These are phyloP conservation scores for Poa pratensis DNA, from an alignment of 176 grass and related monocot species.

Conservation along the genomic window DNA sequence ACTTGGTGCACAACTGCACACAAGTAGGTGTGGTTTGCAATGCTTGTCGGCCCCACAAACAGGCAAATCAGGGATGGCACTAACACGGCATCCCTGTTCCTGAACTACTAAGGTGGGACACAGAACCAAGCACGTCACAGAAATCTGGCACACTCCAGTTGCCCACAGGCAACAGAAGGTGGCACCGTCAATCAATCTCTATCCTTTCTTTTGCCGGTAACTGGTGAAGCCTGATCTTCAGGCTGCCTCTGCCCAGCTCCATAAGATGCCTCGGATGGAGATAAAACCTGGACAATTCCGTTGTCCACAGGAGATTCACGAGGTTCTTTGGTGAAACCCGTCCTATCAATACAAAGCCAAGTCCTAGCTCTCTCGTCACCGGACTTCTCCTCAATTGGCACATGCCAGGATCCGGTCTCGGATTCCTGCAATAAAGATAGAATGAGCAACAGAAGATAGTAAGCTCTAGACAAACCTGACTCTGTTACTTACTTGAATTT, in stretches of 20 bases:
- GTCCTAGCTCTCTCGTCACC: slow-evolving; percentile 62
- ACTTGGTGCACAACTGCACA: background rate
- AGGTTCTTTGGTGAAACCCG: slow-evolving; percentile 12
- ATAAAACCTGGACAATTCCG: background rate
- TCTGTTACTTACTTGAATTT: slow-evolving; percentile 62
- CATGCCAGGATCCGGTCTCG: slow-evolving; percentile 77
- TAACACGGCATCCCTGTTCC: slow-evolving; percentile 19
- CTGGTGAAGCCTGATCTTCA: slow-evolving; percentile 36
- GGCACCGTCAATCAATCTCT: slow-evolving; percentile 53
- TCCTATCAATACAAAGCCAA: slow-evolving; percentile 87
- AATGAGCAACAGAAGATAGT: slow-evolving; percentile 12
- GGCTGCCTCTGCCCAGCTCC: background rate
- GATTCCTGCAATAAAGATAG: slow-evolving; percentile 62
- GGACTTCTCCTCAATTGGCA: slow-evolving; percentile 70
- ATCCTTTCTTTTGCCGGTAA: slow-evolving; percentile 79
- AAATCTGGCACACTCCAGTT: background rate
- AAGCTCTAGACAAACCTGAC: background rate
- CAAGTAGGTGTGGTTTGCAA: background rate
- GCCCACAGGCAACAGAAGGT: background rate
- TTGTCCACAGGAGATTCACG: slow-evolving; percentile 20
- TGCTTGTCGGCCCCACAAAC: background rate
- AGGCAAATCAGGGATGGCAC: background rate
- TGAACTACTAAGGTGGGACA: background rate
- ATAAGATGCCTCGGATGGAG: background rate
- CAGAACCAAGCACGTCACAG: background rate